Conservation (phyloP, 2,329 filamentous ascomycete species). For the Colletotrichum sp. region DNA sequence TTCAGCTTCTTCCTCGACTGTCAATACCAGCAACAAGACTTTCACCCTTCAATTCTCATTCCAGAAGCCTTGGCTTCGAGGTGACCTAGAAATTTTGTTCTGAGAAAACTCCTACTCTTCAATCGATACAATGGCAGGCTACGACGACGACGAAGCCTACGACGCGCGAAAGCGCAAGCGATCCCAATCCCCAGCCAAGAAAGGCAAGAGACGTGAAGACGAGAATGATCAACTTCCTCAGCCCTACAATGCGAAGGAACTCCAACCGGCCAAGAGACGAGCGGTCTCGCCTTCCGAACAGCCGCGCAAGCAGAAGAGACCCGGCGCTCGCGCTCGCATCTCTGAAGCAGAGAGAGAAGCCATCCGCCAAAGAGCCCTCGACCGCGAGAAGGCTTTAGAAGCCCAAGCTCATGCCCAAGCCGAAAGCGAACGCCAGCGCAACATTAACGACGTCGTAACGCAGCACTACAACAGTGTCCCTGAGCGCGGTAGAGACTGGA, state of each 20-base stretch:
- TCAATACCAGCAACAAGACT: neutral
- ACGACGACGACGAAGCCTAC: slow-evolving; percentile 31
- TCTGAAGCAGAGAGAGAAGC: slow-evolving; percentile 71
- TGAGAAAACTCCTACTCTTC: too few species aligned
- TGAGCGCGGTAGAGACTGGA: slow-evolving; percentile 92
- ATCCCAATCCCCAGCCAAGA: slow-evolving; percentile 35
- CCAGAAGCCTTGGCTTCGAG: neutral
- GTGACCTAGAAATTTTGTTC: neutral
- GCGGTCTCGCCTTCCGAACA: slow-evolving; percentile 59
- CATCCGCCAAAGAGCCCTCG: slow-evolving; percentile 66
- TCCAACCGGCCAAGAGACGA: slow-evolving; percentile 64
- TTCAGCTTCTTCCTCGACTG: neutral
- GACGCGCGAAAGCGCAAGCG: slow-evolving; percentile 47
- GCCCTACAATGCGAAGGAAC: slow-evolving; percentile 63
- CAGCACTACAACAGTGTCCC: slow-evolving; percentile 97
- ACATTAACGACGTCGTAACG: slow-evolving; percentile 84
- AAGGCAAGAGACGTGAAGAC: slow-evolving; percentile 30
- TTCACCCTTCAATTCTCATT: neutral
- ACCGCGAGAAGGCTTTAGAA: slow-evolving; percentile 54
- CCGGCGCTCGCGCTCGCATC: slow-evolving; percentile 70
- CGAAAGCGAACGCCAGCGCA: slow-evolving; percentile 46
- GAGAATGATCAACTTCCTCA: slow-evolving; percentile 55
- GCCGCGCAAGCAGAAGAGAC: slow-evolving; percentile 72
- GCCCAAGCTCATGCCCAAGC: slow-evolving; percentile 39
- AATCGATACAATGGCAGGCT: slow-evolving; percentile 22